Evolutionary conservation across 2,329 filamentous ascomycete species (phyloP).

Genomic region (Aspergillus arachidicola): DNA sequence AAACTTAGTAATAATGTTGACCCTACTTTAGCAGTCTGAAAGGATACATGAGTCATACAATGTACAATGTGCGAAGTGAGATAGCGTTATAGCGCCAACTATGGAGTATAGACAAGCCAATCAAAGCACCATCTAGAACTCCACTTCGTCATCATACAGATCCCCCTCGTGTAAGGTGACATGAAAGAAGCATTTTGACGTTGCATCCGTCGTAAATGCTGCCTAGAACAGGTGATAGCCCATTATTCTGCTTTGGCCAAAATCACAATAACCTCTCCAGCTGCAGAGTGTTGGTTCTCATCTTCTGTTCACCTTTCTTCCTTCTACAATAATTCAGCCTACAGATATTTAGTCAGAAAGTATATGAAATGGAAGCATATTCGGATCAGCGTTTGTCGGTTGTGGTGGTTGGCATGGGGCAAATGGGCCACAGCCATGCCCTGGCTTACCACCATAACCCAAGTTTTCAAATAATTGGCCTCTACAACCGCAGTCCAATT

Average conservation of each 20-base stretch:
- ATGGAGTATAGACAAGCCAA: background rate
- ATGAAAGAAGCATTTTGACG: background rate
- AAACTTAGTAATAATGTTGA: background rate
- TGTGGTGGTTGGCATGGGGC: background rate
- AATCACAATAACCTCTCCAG: background rate
- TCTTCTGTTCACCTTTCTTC: background rate
- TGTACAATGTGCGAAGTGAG: background rate
- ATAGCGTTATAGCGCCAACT: background rate
- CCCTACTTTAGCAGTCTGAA: background rate
- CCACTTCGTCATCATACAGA: background rate
- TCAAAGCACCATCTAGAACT: background rate
- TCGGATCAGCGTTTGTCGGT: background rate
- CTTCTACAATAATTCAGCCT: background rate
- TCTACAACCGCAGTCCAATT: background rate
- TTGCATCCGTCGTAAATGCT: background rate
- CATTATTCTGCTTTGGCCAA: background rate
- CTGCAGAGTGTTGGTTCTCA: background rate
- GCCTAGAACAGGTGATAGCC: background rate
- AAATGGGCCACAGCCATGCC: background rate
- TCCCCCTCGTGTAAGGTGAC: background rate
- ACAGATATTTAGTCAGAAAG: too few relatives aligned
- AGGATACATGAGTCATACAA: background rate
- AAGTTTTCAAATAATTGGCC: background rate
- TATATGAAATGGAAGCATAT: background rate
- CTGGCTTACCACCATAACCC: background rate